These are phyloP conservation scores for Nothopassalora personata DNA, from an alignment of 2,329 filamentous ascomycete genomes.

Conservation along the genomic window DNA sequence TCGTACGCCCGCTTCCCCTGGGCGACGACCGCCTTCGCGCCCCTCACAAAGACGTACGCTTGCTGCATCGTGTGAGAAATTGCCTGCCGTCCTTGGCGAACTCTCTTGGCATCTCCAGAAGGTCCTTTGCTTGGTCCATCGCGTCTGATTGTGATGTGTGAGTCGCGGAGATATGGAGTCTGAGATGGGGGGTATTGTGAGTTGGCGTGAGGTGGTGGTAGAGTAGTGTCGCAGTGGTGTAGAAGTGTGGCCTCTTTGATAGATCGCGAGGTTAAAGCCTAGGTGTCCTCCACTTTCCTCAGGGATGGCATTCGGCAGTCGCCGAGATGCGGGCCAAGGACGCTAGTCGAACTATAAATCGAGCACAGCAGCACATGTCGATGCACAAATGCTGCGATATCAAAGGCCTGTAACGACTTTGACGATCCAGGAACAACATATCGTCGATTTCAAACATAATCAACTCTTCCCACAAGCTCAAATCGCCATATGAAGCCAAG, in stretches of 20 bases:
- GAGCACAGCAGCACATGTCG: background rate
- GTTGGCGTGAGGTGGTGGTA: background rate
- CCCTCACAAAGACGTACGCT: slow-evolving; percentile 32
- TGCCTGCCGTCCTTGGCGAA: slow-evolving; percentile 52
- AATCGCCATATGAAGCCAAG: background rate
- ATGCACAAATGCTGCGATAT: background rate
- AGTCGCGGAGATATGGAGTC: background rate
- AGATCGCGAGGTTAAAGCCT: background rate
- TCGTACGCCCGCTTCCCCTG: background rate
- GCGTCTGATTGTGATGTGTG: background rate
- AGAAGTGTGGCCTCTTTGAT: background rate
- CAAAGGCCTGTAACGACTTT: background rate
- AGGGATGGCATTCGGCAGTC: background rate
- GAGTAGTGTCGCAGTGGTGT: background rate
- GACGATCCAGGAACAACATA: background rate
- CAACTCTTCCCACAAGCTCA: background rate
- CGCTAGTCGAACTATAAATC: background rate
- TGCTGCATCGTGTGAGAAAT: slow-evolving; percentile 48
- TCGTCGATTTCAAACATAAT: no score
- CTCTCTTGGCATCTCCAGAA: slow-evolving; percentile 63
- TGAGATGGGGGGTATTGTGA: background rate
- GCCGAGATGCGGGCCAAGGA: background rate
- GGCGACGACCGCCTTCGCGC: background rate
- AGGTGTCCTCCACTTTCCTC: background rate
- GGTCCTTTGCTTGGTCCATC: slow-evolving; percentile 61